Evolutionary conservation across 2,329 filamentous ascomycete species (phyloP).

Genomic region (Emmonsiellopsis sp.): DNA sequence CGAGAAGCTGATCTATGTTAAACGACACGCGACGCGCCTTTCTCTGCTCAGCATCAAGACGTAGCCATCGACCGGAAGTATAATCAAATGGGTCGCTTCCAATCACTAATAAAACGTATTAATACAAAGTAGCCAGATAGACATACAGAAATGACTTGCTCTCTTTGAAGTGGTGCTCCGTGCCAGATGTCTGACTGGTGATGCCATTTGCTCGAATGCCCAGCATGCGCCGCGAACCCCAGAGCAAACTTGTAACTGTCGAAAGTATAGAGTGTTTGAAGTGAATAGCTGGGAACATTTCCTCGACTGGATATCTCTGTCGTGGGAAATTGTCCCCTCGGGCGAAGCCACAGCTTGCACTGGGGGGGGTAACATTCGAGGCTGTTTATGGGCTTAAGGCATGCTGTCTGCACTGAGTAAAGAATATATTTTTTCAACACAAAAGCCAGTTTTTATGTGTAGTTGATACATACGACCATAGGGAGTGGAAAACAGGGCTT

Average conservation of each 20-base stretch:
- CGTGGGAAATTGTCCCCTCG: too few relatives aligned
- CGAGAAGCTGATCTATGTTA: constrained; percentile 31
- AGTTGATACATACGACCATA: too few relatives aligned
- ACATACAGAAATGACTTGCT: background rate
- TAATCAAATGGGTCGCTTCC: constrained; percentile 13
- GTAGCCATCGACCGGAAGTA: constrained; percentile 29
- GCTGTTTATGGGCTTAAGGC: too few relatives aligned
- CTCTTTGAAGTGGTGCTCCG: constrained; percentile 1
- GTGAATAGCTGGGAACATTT: background rate
- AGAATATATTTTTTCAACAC: too few relatives aligned
- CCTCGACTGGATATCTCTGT: too few relatives aligned
- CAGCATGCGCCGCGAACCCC: background rate
- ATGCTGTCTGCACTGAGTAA: too few relatives aligned
- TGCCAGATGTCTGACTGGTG: background rate
- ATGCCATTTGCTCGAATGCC: background rate
- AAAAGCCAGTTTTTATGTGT: too few relatives aligned
- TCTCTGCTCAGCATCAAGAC: constrained; percentile 24
- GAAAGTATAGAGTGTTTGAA: background rate
- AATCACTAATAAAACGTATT: background rate
- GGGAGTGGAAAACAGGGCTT: too few relatives aligned
- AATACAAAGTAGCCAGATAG: background rate
- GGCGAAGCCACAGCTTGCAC: too few relatives aligned
- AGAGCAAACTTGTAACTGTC: background rate
- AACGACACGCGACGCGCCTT: constrained; percentile 28
- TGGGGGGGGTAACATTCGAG: too few relatives aligned